Conservation (phyloP, 1,139 yeast genomes). For the Blastobotrys buckinghamii region DNA sequence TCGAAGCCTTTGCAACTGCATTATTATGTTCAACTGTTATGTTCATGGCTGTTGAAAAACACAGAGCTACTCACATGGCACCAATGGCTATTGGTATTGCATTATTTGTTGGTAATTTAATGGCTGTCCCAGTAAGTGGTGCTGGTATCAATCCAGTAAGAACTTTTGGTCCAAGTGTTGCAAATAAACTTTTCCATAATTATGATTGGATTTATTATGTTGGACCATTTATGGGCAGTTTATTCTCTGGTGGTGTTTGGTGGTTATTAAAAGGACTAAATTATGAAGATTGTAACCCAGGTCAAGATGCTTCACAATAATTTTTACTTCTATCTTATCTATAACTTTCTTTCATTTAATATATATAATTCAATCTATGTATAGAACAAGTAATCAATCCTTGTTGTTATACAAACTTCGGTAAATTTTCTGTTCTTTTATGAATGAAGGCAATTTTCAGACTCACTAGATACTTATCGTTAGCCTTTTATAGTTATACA, state of each 20-base stretch:
- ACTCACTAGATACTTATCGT: too few relatives aligned
- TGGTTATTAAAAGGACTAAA: slow-evolving; percentile 58
- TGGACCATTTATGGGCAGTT: slow-evolving; percentile 47
- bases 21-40: slow-evolving; percentile 70
- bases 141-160: slow-evolving; percentile 93
- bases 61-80: slow-evolving; percentile 69
- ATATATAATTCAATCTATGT: too few relatives aligned
- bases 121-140: slow-evolving; percentile 80
- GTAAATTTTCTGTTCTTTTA: too few relatives aligned
- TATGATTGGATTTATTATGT: slow-evolving; percentile 93
- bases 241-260: slow-evolving; percentile 57
- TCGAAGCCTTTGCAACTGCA: slow-evolving; percentile 79
- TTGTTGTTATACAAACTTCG: too few relatives aligned
- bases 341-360: too few relatives aligned
- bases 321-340: too few relatives aligned
- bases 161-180: slow-evolving; percentile 78
- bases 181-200: slow-evolving; percentile 62
- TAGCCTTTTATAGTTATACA: too few relatives aligned
- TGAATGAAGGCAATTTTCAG: too few relatives aligned
- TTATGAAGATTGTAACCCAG: slow-evolving; percentile 69
- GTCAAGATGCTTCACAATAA: too few relatives aligned
- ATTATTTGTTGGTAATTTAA: slow-evolving; percentile 74
- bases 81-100: slow-evolving; percentile 82
- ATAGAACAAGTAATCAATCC: too few relatives aligned
- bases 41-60: slow-evolving; percentile 81